Base-by-base conservation (phyloP, 257 asterid species). In the Galeopsis tetrahit region DNA sequence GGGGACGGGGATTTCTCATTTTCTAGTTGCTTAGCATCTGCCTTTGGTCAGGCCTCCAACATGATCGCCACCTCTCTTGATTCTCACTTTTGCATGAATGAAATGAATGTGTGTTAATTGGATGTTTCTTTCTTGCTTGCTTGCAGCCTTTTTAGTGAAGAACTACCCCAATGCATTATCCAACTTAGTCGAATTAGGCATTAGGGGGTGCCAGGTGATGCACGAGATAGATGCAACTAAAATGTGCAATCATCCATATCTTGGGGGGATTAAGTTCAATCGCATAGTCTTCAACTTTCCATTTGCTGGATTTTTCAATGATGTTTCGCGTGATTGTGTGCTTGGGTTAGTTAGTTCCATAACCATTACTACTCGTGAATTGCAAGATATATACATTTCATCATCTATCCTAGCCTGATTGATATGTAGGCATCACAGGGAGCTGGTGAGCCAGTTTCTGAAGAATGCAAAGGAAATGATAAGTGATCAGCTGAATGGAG, bases 281-380 rank as follows among this genome's bases (percentile, higher is more conserved):
- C 87, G 91, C 1, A 85, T 85, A 9, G 28, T 87, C 28, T 87
- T 9, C 70, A 88, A 85, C 80, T 82, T 85, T 58, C 93, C 93
- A 4, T 77, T 35, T 28, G 75, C 42, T 32, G 75, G 75, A 8
- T 31, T 70, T 5, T 0, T 70, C 33, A 70, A 56, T 34, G 5
- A 70, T 2, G 7, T 57, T 35, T 15, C 67, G 13, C 75, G 59
- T 39, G 59, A 70, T 40, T 13, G 48, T 39, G 67, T 57, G 36
- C 56, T 69, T 1, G 39, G 76, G 85, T 75, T 2, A 58, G 76
- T 38, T 38, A 38, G 6, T 42, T 42, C 11, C 46, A 42, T 42
- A 1, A 11, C 10, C 7, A 42, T 42, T 42, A 7, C 7, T 42
- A 42, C 8, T 42, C 42, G 9, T 42, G 46, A 42, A 2, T 11